Evolutionary conservation across 345 rosid species (phyloP), one percentile per base, ranked within the genome.

Genomic region (Gynandropsis gynandra): DNA sequence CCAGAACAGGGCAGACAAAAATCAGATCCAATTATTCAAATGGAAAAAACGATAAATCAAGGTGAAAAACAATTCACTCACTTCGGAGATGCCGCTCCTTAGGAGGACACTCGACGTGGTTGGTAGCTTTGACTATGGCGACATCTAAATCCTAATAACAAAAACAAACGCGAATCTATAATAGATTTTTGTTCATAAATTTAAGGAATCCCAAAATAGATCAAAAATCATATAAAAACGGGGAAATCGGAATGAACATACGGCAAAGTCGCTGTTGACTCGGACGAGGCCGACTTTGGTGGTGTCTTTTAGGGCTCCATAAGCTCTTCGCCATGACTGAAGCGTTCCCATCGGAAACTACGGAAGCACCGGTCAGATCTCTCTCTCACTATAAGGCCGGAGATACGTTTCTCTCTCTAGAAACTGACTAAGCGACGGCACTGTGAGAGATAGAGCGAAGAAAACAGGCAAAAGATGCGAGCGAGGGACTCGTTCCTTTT

Each of bases 281-380:
- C 85, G 93, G 46, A 89, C 96, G 32, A 87, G 89, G 18, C 96
- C 96, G 72, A 87, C 96, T 87, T 87, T 87, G 62, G 96, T 87
- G 78, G 77, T 54, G 61, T 87, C 96, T 55, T 87, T 87, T 68
- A 87, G 60, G 47, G 96, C 94, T 40, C 96, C 96, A 52, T 83
- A 87, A 40, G 94, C 93, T 65, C 74, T 81, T 50, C 96, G 69
- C 89, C 83, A 87, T 36, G 87, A 75, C 78, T 83, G 90, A 21
- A 87, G 87, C 52, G 93, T 83, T 27, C 71, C 96, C 93, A 83
- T 83, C 27, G 24, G 45, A 47, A 40, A 54, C 56, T 9, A 31
- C 19, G 52, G 11, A 16, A 49, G 42, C 52, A n/a, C 19, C 20
- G 69, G 51, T 68, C 72, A 69, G 63, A 50, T 51, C 66, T 11